Conservation (phyloP, 768 basidiomycete species). For the Leccinum disarticulatum region DNA sequence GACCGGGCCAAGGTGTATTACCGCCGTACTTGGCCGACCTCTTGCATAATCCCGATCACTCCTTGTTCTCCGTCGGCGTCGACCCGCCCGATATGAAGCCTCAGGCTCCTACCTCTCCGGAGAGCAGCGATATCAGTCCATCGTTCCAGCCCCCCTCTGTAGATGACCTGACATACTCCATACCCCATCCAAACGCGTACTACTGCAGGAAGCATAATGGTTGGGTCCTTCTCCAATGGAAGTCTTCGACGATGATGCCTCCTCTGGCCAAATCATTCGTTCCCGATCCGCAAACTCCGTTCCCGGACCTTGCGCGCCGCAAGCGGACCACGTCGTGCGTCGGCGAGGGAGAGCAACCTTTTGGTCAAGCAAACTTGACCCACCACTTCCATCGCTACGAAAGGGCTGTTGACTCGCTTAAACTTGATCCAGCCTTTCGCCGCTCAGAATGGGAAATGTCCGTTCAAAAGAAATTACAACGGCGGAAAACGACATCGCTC, state of each 20-base stretch:
- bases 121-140: slow-evolving; percentile 18
- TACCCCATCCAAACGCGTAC: slow-evolving; percentile 81
- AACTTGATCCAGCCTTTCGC: slow-evolving; percentile 60
- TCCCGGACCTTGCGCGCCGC: slow-evolving; percentile 58
- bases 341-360: slow-evolving; percentile 46
- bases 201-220: slow-evolving; percentile 82
- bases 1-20: slow-evolving; percentile 72
- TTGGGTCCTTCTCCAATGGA: slow-evolving; percentile 77
- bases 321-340: slow-evolving; percentile 52
- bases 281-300: slow-evolving; percentile 38
- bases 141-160: slow-evolving; percentile 45
- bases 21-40: slow-evolving; percentile 65
- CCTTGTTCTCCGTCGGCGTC: slow-evolving; percentile 60
- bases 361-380: slow-evolving; percentile 53
- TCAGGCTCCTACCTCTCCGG: slow-evolving; percentile 16
- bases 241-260: slow-evolving; percentile 58
- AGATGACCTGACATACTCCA: slow-evolving; percentile 63
- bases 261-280: slow-evolving; percentile 59
- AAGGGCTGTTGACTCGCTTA: slow-evolving; percentile 66
- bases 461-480: slow-evolving; percentile 49
- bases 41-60: slow-evolving; percentile 72
- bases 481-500: slow-evolving; percentile 50
- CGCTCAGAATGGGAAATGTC: slow-evolving; percentile 60
- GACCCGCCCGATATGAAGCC: slow-evolving; percentile 34
- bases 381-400: slow-evolving; percentile 83